These are phyloP conservation scores for Eutypa lata DNA, from an alignment of 2,329 filamentous ascomycete genomes.

Conservation along the genomic window DNA sequence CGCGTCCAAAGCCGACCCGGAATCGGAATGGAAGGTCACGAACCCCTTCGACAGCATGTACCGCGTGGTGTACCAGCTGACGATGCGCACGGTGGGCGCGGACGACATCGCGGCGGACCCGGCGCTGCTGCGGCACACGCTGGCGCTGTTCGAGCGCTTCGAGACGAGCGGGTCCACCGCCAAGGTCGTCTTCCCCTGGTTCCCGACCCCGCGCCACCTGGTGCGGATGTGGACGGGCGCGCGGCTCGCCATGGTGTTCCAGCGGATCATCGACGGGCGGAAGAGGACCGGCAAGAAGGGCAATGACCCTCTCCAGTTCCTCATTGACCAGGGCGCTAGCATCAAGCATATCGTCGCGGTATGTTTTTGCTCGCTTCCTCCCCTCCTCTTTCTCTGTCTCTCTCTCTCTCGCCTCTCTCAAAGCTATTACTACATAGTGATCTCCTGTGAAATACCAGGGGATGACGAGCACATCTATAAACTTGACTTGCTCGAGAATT, in stretches of 20 bases:
- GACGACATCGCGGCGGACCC: conserved; percentile 50
- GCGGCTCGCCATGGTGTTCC: conserved; percentile 46
- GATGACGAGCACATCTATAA: no score
- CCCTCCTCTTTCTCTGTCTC: not conserved
- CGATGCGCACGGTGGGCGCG: conserved; percentile 52
- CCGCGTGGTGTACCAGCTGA: conserved; percentile 52
- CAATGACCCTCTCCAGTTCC: conserved; percentile 49
- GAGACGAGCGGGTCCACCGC: conserved; percentile 40
- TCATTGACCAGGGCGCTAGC: conserved; percentile 49
- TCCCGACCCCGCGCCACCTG: conserved; percentile 43
- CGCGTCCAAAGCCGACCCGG: conserved; percentile 12
- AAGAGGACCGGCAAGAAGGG: conserved; percentile 36
- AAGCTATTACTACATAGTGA: no score
- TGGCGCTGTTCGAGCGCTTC: conserved; percentile 44
- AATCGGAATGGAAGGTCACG: conserved; percentile 34
- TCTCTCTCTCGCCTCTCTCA: not conserved
- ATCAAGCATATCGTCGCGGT: conserved; percentile 41
- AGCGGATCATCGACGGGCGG: conserved; percentile 44
- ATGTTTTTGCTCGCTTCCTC: conserved; percentile 10
- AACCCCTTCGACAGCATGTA: conserved; percentile 55
- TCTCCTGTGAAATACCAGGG: no score
- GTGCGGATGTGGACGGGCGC: conserved; percentile 42
- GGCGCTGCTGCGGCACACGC: conserved; percentile 35
- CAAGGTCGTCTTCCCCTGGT: conserved; percentile 50
- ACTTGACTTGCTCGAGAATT: no score